Conservation (phyloP, 2,329 filamentous ascomycete genomes). For the Fusarium sp. region DNA sequence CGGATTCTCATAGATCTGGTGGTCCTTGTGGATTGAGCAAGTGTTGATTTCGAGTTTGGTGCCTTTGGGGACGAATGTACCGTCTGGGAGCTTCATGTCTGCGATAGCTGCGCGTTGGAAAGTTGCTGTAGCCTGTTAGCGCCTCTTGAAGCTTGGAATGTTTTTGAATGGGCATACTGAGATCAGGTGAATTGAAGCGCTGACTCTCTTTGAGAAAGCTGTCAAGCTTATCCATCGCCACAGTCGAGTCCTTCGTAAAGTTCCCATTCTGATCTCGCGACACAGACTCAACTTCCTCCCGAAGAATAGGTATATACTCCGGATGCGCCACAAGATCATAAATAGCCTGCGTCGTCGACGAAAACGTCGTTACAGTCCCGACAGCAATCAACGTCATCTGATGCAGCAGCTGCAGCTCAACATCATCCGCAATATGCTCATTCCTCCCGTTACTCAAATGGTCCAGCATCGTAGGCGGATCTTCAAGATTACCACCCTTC, state of each 20-base stretch:
- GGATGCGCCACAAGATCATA: conserved; percentile 33
- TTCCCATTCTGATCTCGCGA: background rate
- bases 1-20: conserved; percentile 1
- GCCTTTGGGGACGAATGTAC: conserved; percentile 24
- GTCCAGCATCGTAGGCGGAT: background rate
- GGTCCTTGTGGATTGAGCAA: conserved; percentile 25
- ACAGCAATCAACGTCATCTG: conserved; percentile 25
- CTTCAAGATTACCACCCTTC: background rate
- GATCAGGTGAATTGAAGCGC: conserved; percentile 30
- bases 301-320: conserved; percentile 15
- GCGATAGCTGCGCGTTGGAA: conserved; percentile 3
- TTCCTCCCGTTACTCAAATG: conserved; percentile 12
- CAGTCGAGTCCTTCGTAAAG: background rate
- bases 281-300: conserved; percentile 12
- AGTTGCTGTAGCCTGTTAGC: background rate
- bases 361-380: conserved; percentile 28
- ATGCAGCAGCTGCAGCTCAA: conserved; percentile 7
- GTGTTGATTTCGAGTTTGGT: conserved; percentile 34
- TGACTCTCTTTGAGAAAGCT: conserved; percentile 39
- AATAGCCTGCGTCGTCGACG: conserved; percentile 29
- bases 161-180: background rate
- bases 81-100: conserved; percentile 18
- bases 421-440: background rate
- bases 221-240: conserved; percentile 29
- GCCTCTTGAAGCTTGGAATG: fast-evolving